phyloP scores from a whole-genome alignment of 169 alveolate species.

The Cryptosporidium baileyi region DNA sequence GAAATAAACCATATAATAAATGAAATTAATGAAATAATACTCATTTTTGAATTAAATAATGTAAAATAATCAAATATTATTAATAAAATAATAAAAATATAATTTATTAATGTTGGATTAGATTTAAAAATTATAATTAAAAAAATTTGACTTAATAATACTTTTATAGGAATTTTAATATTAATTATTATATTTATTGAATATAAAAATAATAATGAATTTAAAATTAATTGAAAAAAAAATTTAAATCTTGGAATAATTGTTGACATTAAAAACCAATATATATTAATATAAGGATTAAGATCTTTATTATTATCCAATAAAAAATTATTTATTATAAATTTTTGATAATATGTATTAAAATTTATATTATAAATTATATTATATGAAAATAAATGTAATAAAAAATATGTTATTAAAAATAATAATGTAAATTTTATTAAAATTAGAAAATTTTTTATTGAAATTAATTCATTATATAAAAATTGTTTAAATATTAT shows the following conservation, averaged over 20 bases:
- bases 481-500: too few species aligned
- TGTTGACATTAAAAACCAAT: conserved; percentile 40
- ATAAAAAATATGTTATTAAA: background rate
- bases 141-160: background rate
- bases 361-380: background rate
- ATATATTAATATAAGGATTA: conserved; percentile 13
- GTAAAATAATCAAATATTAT: conserved; percentile 38
- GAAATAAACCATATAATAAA: background rate
- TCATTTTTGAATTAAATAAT: background rate
- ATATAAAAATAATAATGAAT: background rate
- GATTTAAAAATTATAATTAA: background rate
- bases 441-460: background rate
- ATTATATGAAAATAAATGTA: conserved; percentile 19
- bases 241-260: conserved; percentile 10
- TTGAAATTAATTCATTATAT: background rate
- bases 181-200: background rate
- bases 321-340: background rate
- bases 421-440: background rate
- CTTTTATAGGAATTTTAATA: background rate
- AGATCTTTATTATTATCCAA: conserved; percentile 19
- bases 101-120: conserved; percentile 25
- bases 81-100: background rate
- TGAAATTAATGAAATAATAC: background rate
- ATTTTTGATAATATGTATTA: background rate
- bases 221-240: conserved; percentile 10